Evolutionary conservation across 1,139 yeast genomes (phyloP), one percentile per base, ranked within the genome.

Genomic region (Geotrichum histeridarum): DNA sequence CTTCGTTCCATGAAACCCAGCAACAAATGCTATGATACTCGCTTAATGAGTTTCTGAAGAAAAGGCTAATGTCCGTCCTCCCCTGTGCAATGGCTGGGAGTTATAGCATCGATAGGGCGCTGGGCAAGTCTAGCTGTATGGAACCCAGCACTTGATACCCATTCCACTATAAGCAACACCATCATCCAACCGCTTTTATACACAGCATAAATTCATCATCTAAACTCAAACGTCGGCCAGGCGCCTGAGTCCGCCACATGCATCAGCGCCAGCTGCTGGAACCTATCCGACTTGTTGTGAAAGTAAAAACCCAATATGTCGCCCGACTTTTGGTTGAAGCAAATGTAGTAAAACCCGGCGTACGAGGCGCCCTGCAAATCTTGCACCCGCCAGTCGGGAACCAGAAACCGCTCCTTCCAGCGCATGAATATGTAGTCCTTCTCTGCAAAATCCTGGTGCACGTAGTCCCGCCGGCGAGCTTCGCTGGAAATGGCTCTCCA

Each of bases 311-410:
- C 97, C 54, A 80, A 77, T 36, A 90, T 81, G 14, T 81, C 73
- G 5, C 96, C 96, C 8, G 81, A 81, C 6, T 81, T 74, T 63
- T 88, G 90, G 67, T 87, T 86, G 64, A 89, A 82, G 44, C 89
- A 89, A 42, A 89, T 81, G 67, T 90, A 91, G 70, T 91, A 91
- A 67, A 89, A 90, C 0, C 98, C 98, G 49, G 90, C 96, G 68
- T 85, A 91, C 6, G 95, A 85, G 0, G 96, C 97, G 17, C 94
- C 95, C 44, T 78, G 66, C 12, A 70, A 60, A 44, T 67, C 67
- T 15, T 78, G 81, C n/a, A 84, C 74, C 52, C 81, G 72, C 18
- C 90, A 82, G 69, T 90, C 95, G 0, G 96, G 95, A 11, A 87
- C 82, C 59, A 90, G 72, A 64, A 88, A 89, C 64, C 83, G 81